Evolutionary conservation across 148 eudicot genomes (phyloP).

Genomic region (Selenicereus undatus): DNA sequence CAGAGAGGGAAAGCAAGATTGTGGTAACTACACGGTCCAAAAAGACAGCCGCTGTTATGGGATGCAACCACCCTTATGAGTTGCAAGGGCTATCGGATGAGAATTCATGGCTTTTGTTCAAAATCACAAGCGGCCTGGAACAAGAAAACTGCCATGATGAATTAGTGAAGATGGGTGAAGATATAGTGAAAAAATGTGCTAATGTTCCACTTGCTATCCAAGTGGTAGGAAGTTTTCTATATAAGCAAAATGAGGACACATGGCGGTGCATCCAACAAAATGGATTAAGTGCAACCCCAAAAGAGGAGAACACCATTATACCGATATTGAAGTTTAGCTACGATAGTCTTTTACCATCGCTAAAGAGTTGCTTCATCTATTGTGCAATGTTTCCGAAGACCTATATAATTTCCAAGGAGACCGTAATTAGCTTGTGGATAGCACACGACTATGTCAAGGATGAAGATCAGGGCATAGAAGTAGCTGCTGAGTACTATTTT

Average conservation of each 20-base stretch:
- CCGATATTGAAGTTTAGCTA: constrained; percentile 25
- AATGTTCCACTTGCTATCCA: constrained; percentile 29
- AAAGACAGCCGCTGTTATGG: not conserved
- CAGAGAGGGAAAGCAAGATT: constrained; percentile 5
- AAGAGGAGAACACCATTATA: constrained; percentile 5
- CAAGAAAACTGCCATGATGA: not conserved
- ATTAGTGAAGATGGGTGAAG: constrained; percentile 21
- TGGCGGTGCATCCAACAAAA: constrained; percentile 15
- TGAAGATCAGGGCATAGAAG: constrained; percentile 19
- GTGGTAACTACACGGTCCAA: constrained; percentile 21
- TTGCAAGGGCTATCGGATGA: not conserved
- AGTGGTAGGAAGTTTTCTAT: constrained; percentile 25
- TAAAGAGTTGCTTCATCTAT: constrained; percentile 23
- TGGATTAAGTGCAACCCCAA: not conserved
- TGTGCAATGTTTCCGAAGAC: constrained; percentile 24
- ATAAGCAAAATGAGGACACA: not conserved
- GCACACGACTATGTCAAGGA: constrained; percentile 16
- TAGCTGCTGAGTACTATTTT: constrained; percentile 12
- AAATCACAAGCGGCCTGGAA: not conserved
- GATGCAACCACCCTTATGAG: not conserved
- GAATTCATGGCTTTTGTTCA: constrained; percentile 21
- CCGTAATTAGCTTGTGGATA: constrained; percentile 19
- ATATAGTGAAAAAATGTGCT: constrained; percentile 19
- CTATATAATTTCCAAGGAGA: not conserved
- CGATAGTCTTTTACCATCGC: not conserved